Percentiles rank a stretch among this genome's conserved stretches.
Conservation (phyloP, 306 rosid genomes). For the Potentilla sterilis region DNA sequence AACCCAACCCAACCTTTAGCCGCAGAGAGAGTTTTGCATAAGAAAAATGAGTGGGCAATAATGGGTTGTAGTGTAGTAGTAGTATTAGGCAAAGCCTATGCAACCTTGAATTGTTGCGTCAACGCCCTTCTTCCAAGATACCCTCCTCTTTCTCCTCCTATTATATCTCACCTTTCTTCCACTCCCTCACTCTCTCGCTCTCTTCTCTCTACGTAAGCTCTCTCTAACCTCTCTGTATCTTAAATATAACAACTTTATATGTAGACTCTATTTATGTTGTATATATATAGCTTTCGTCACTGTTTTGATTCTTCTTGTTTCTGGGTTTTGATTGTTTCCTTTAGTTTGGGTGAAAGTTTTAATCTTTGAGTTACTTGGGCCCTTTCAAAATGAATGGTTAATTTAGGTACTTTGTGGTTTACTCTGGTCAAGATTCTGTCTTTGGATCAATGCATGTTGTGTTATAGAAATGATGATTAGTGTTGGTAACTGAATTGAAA, state of each 20-base stretch:
- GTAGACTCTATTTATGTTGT: background rate
- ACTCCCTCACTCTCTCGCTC: background rate
- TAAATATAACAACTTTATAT: too few relatives aligned
- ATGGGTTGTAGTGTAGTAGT: conserved; percentile 17
- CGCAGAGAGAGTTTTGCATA: background rate
- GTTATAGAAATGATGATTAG: background rate
- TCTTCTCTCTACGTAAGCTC: conserved; percentile 24
- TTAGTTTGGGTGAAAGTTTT: background rate
- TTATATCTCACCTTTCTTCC: background rate
- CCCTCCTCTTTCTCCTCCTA: background rate
- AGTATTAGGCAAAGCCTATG: background rate
- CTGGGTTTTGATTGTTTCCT: background rate
- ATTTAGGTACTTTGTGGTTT: background rate
- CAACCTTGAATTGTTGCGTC: conserved; percentile 16
- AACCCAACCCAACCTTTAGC: background rate
- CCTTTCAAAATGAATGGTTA: background rate
- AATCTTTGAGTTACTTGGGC: background rate
- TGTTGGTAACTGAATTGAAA: background rate
- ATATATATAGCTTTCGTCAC: background rate
- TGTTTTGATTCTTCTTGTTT: conserved; percentile 9
- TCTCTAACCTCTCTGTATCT: background rate
- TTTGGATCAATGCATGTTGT: background rate
- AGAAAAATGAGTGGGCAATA: conserved; percentile 2
- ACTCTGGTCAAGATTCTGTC: background rate
- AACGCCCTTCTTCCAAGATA: conserved; percentile 8